Percentiles rank a stretch among this genome's conserved stretches.
Conservation (phyloP, 2,329 filamentous ascomycete genomes). For the Hirsutella rhossiliensis region DNA sequence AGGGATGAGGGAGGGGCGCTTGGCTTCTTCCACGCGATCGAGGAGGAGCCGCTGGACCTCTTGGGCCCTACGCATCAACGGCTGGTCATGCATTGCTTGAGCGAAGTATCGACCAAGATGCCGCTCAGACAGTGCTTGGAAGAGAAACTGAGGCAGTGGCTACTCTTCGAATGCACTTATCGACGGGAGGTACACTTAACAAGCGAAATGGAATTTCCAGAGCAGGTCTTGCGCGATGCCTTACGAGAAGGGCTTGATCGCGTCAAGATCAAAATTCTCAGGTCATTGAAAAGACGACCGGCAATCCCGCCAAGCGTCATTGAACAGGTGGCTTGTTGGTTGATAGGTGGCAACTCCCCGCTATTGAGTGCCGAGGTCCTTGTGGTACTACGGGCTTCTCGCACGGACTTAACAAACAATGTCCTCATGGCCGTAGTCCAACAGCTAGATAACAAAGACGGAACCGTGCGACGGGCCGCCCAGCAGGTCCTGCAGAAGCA, state of each 20-base stretch:
- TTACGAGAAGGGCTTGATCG: no score
- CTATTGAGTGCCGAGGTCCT: background rate
- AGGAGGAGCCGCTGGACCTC: background rate
- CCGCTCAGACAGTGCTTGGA: background rate
- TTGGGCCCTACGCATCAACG: constrained; percentile 1
- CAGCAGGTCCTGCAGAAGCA: background rate
- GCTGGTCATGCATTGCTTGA: constrained; percentile 1
- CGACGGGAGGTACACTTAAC: background rate
- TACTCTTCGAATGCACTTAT: background rate
- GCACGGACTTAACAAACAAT: background rate
- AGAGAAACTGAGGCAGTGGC: background rate
- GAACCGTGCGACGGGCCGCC: background rate
- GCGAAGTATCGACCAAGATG: background rate
- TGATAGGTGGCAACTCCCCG: no score
- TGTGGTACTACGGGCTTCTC: no score
- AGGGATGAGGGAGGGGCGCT: no score
- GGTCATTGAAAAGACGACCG: background rate
- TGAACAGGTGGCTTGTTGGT: no score
- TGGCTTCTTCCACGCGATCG: background rate
- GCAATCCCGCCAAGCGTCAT: no score
- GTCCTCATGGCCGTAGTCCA: background rate
- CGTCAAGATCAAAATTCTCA: background rate
- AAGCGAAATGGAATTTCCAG: background rate
- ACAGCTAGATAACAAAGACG: background rate
- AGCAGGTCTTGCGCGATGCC: background rate